Evolutionary conservation across 768 basidiomycete genomes (phyloP).

Genomic region (Tephrocybe sp.): DNA sequence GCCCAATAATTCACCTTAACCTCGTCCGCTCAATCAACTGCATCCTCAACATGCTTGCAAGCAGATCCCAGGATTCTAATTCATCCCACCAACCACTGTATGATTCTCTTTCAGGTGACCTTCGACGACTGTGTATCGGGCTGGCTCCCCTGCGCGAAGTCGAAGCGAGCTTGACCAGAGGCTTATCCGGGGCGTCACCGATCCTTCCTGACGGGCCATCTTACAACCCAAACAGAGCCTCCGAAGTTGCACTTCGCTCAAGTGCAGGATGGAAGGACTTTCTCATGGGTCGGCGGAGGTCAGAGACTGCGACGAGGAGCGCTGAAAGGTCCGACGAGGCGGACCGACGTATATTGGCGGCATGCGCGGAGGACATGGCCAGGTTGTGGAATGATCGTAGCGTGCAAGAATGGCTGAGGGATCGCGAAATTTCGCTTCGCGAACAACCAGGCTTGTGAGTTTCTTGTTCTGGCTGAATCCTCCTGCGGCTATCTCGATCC

Average conservation of each 20-base stretch:
- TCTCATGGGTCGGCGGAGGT: slow-evolving; percentile 33
- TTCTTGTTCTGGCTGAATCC: too few species aligned
- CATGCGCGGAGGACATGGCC: slow-evolving; percentile 54
- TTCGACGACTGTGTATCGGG: slow-evolving; percentile 47
- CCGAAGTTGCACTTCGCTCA: slow-evolving; percentile 49
- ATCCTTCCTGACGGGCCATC: slow-evolving; percentile 15
- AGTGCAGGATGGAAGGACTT: slow-evolving; percentile 51
- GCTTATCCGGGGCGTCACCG: slow-evolving; percentile 34
- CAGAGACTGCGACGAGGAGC: slow-evolving; percentile 15
- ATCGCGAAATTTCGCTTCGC: slow-evolving; percentile 46
- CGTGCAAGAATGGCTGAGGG: slow-evolving; percentile 42
- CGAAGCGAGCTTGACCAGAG: slow-evolving; percentile 47
- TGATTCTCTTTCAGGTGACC: slow-evolving; percentile 29
- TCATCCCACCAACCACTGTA: slow-evolving; percentile 18
- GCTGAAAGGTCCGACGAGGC: slow-evolving; percentile 33
- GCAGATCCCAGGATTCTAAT: slow-evolving; percentile 16
- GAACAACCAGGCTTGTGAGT: slow-evolving; percentile 67
- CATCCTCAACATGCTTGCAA: slow-evolving; percentile 31
- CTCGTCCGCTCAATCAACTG: slow-evolving; percentile 55
- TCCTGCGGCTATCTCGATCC: neutral
- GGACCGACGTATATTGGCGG: slow-evolving; percentile 48
- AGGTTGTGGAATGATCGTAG: slow-evolving; percentile 49
- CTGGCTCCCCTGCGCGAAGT: slow-evolving; percentile 57
- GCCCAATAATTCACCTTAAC: slow-evolving; percentile 68
- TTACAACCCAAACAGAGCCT: slow-evolving; percentile 40